phyloP scores from a whole-genome alignment of 345 rosid species.

The Punica granatum region DNA sequence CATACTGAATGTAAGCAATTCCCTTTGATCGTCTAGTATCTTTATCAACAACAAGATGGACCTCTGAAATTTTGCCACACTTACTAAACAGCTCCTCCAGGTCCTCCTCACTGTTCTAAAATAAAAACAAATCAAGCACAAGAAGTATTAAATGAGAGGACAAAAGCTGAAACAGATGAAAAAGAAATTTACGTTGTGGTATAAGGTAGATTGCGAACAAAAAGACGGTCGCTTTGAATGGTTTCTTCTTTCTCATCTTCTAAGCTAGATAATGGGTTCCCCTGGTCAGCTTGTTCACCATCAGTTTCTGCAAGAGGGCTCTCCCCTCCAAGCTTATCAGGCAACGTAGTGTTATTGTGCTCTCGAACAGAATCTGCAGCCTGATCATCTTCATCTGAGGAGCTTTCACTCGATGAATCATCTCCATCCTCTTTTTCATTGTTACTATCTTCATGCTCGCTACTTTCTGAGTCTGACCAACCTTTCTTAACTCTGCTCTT shows the following conservation, averaged over 20 bases:
- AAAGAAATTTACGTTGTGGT: slow-evolving; percentile 45
- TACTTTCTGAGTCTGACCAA: slow-evolving; percentile 67
- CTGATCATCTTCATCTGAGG: slow-evolving; percentile 16
- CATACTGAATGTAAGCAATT: slow-evolving; percentile 63
- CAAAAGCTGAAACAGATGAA: slow-evolving; percentile 2
- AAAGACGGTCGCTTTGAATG: slow-evolving; percentile 59
- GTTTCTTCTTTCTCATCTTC: slow-evolving; percentile 32
- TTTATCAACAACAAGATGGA: slow-evolving; percentile 81
- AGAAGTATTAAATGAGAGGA: neutral
- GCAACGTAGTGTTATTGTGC: slow-evolving; percentile 10
- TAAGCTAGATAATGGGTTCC: slow-evolving; percentile 19
- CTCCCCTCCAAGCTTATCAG: slow-evolving; percentile 24
- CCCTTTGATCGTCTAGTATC: slow-evolving; percentile 91
- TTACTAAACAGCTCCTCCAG: slow-evolving; percentile 60
- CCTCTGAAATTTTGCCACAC: slow-evolving; percentile 59
- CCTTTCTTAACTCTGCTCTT: slow-evolving; percentile 77
- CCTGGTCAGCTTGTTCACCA: slow-evolving; percentile 29
- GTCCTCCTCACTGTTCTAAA: slow-evolving; percentile 69
- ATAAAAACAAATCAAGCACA: slow-evolving; percentile 6
- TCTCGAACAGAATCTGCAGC: slow-evolving; percentile 10
- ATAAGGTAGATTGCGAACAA: slow-evolving; percentile 79
- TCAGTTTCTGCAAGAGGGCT: slow-evolving; percentile 23
- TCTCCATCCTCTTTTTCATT: slow-evolving; percentile 14
- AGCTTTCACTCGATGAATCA: slow-evolving; percentile 14
- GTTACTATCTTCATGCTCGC: slow-evolving; percentile 21